Evolutionary conservation across 2,329 filamentous ascomycete genomes (phyloP).

Genomic region (Monosporascus cannonballus): DNA sequence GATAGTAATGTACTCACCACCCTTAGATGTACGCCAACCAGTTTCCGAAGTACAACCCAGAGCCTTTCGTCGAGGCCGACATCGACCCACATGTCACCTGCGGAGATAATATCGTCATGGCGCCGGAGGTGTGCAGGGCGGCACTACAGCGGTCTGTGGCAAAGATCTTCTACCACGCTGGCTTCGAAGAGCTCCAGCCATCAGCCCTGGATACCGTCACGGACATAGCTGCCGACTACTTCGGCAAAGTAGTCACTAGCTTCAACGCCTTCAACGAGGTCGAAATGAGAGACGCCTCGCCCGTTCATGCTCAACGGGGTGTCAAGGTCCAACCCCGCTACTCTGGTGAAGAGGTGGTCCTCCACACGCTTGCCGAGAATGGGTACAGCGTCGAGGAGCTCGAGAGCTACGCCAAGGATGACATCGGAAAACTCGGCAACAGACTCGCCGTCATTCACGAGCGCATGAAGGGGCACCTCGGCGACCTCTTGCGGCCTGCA

Average conservation of each 20-base stretch:
- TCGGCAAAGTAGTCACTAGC: constrained; percentile 73
- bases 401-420: constrained; percentile 85
- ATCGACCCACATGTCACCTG: constrained; percentile 84
- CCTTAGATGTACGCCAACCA: constrained; percentile 89
- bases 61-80: constrained; percentile 82
- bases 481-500: constrained; percentile 89
- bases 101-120: constrained; percentile 83
- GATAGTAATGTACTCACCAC: constrained; percentile 17
- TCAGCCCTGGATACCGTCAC: constrained; percentile 88
- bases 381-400: constrained; percentile 76
- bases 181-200: constrained; percentile 95
- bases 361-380: constrained; percentile 80
- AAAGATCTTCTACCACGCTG: constrained; percentile 92
- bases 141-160: constrained; percentile 86
- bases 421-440: constrained; percentile 76
- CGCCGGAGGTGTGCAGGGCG: constrained; percentile 72
- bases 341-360: constrained; percentile 75
- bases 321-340: constrained; percentile 57
- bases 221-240: constrained; percentile 84
- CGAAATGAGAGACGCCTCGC: constrained; percentile 61
- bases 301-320: constrained; percentile 32
- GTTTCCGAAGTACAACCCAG: constrained; percentile 91
- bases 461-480: constrained; percentile 85
- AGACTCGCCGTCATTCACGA: constrained; percentile 85
- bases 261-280: constrained; percentile 79